phyloP scores from a whole-genome alignment of 495 filamentous ascomycete species.

The Xylaria venustula region DNA sequence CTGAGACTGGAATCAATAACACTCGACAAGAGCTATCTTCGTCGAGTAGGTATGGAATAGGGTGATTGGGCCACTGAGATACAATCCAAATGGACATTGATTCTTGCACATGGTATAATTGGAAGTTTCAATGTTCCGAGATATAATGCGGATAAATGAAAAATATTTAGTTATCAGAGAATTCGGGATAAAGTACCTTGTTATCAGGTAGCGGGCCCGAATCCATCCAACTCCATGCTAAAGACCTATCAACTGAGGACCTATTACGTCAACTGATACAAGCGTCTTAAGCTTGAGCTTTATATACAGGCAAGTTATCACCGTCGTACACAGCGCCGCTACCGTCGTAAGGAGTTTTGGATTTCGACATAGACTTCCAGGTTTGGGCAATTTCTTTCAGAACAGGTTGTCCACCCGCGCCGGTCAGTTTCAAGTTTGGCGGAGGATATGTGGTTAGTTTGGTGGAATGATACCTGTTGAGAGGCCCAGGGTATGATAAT shows the following conservation, averaged over 20 bases:
- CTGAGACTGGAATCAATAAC: no score
- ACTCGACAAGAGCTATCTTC: no score
- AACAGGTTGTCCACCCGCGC: conserved; percentile 41
- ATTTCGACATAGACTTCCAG: conserved; percentile 25
- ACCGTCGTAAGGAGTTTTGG: conserved; percentile 48
- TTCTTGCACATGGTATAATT: no score
- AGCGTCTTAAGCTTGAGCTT: conserved; percentile 11
- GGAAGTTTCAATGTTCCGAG: no score
- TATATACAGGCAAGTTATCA: conserved; percentile 23
- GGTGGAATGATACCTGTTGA: conserved; percentile 36
- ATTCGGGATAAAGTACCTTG: background rate
- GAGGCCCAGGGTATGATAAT: conserved; percentile 60
- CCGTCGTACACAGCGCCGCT: conserved; percentile 46
- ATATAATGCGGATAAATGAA: no score
- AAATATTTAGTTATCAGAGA: background rate
- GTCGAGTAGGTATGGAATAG: no score
- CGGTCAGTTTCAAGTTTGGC: conserved; percentile 44
- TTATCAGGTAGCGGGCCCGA: no score
- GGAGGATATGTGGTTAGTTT: conserved; percentile 35
- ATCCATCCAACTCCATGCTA: no score
- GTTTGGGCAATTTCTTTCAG: conserved; percentile 25
- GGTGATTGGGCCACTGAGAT: no score
- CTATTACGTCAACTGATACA: background rate
- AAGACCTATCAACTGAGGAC: background rate
- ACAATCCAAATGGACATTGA: no score